phyloP scores from a whole-genome alignment of 352 stramenopile genomes.

The Globisporangium okanoganense region DNA sequence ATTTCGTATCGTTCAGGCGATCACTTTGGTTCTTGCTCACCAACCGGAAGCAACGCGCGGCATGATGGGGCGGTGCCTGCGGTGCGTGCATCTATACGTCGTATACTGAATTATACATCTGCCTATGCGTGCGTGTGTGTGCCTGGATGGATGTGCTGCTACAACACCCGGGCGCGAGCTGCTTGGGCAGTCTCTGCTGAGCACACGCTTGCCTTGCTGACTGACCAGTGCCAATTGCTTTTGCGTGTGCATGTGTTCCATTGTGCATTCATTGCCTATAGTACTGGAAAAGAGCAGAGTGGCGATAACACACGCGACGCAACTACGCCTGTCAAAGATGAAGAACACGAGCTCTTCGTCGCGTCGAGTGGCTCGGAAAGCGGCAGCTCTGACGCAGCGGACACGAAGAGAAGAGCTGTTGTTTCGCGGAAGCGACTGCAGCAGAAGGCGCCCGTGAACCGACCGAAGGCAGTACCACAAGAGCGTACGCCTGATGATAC shows the following conservation, averaged over 20 bases:
- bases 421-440: slow-evolving; percentile 1
- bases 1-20: slow-evolving; percentile 9
- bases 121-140: neutral
- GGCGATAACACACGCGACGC: neutral
- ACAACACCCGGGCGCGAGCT: no score
- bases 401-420: neutral
- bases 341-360: slow-evolving; percentile 5
- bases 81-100: no score
- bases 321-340: neutral
- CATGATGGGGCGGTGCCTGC: slow-evolving; percentile 8
- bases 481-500: neutral
- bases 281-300: neutral
- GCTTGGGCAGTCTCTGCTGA: neutral
- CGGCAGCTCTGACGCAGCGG: neutral
- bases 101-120: neutral
- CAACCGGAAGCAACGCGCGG: neutral
- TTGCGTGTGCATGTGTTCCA: neutral
- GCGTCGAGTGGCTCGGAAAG: slow-evolving; percentile 6
- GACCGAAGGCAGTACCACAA: neutral
- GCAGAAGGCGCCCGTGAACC: neutral
- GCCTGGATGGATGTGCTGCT: neutral
- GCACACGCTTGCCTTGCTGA: neutral
- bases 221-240: neutral
- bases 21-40: neutral
- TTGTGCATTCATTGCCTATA: neutral